Evolutionary conservation across 1,284 basidiomycete genomes (phyloP), one percentile per base, ranked within the genome.

Genomic region (Leccinum subrobustum): DNA sequence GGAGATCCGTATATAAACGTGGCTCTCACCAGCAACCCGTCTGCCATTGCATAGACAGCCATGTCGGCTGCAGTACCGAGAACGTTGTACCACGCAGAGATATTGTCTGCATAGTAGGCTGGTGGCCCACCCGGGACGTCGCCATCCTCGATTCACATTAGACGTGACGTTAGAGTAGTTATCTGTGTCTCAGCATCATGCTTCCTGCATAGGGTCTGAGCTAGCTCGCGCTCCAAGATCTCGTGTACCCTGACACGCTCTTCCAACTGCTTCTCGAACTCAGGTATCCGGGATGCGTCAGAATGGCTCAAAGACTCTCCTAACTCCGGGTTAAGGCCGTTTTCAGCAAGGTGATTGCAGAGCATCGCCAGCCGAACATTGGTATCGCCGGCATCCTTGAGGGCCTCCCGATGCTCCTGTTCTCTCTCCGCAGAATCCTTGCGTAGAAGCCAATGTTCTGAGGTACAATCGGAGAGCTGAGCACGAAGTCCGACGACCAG

Each of bases 281-380:
- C 92, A 16, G 79, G 76, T 54, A 92, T 70, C 16, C 81, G 80
- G 1, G 84, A 84, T 47, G 77, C 75, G 53, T 78, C 77, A 50
- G 76, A 79, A 37, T 78, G 79, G 47, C 76, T 68, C 29, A 77
- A 72, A 14, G 80, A 77, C 18, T 75, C 77, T 8, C 87, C 86
- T 42, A 92, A 90, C 63, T 91, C 88, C 27, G 90, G 77, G 31
- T 82, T 81, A 57, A 97, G 83, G 8, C 94, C 95, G 68, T 94
- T 91, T 70, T 99, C 97, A 48, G 88, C 86, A 58, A 98, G 84
- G 70, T 97, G 89, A 69, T 88, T 92, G 59, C 93, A 88, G 63
- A 99, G 81, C 79, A 95, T 89, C 37, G 83, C 84, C 63, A 93
- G 78, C 65, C 93, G 92, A 63, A 96, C 80, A 63, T 86, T 86